phyloP scores from a whole-genome alignment of 2,329 filamentous ascomycete genomes.

The Teratosphaeria gauchensis region DNA sequence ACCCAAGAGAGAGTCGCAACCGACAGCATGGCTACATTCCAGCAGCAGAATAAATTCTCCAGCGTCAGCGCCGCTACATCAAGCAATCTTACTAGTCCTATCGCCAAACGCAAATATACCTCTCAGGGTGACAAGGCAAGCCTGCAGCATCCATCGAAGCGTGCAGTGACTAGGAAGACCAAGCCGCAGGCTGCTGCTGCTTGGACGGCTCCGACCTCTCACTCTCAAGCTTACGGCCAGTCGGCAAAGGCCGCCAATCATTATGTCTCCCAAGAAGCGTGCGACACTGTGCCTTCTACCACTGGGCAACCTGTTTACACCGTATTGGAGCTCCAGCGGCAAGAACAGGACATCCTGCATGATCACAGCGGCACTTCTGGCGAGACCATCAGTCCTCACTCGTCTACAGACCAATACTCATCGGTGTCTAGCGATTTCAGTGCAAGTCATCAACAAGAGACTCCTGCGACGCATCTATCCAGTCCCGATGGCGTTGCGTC shows the following conservation, averaged over 20 bases:
- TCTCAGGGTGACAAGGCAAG: not conserved
- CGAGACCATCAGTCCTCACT: not conserved
- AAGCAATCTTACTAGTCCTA: not conserved
- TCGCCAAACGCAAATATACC: not conserved
- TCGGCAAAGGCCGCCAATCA: not conserved
- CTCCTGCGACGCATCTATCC: not conserved
- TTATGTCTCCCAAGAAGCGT: not conserved
- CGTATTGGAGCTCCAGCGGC: not conserved
- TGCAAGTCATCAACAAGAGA: not conserved
- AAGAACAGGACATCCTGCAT: not conserved
- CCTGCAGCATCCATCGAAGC: not conserved
- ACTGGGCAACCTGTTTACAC: not conserved
- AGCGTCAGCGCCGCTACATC: not conserved
- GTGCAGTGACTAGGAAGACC: not conserved
- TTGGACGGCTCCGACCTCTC: not conserved
- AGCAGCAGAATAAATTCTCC: not conserved
- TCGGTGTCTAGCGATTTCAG: not conserved
- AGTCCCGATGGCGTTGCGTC: not conserved
- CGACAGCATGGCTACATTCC: not conserved
- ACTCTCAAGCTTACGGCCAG: not conserved
- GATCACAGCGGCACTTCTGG: not conserved
- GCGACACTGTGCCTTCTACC: not conserved
- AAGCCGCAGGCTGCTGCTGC: not conserved
- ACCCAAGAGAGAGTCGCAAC: too few species aligned
- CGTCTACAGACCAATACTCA: not conserved